Evolutionary conservation across 768 basidiomycete genomes (phyloP).

Genomic region (Pholiota conissans): DNA sequence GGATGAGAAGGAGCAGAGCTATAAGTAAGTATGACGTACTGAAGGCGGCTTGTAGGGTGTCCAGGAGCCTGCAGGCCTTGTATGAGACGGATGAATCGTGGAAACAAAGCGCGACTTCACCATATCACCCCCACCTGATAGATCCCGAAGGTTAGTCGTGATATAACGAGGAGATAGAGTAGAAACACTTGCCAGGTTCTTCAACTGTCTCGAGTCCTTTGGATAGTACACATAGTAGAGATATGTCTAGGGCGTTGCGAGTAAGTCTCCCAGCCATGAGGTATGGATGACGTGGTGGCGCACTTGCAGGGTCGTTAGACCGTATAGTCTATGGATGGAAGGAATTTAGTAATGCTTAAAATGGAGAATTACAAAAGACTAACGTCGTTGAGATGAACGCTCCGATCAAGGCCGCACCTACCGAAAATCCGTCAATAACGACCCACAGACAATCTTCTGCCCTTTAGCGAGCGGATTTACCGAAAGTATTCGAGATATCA

Average conservation of each 20-base stretch:
- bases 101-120: too few relatives aligned
- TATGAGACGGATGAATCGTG: not conserved
- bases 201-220: constrained; percentile 24
- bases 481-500: constrained; percentile 13
- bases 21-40: constrained; percentile 17
- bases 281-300: not conserved
- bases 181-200: constrained; percentile 23
- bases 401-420: constrained; percentile 27
- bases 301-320: constrained; percentile 36
- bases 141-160: not conserved
- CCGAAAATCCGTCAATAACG: not conserved
- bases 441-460: not conserved
- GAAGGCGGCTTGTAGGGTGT: constrained; percentile 30
- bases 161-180: not conserved
- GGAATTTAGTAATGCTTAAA: not conserved
- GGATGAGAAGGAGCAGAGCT: not conserved
- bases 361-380: not conserved
- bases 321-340: constrained; percentile 29
- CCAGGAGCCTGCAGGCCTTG: constrained; percentile 22
- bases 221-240: constrained; percentile 35
- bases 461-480: not conserved
- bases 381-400: constrained; percentile 34
- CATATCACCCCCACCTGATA: constrained; percentile 30
- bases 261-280: not conserved
- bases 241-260: constrained; percentile 25